Evolutionary conservation across 768 basidiomycete genomes (phyloP), one percentile per base, ranked within the genome.

Genomic region (Leccinellum rugosiceps): DNA sequence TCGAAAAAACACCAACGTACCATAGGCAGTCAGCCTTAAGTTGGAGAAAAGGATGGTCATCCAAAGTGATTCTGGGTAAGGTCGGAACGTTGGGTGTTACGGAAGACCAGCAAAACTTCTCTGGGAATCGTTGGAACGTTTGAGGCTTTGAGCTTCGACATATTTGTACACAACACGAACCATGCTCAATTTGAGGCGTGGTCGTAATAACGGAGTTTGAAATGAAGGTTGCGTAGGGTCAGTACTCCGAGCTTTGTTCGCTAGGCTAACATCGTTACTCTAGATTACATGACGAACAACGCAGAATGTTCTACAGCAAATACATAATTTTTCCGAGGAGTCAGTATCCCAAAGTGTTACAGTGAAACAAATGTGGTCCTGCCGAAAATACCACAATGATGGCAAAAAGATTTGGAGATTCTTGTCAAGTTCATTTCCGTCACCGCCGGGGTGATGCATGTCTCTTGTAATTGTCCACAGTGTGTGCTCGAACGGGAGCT

Each of bases 1-100:
- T 28, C n/a, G 56, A 26, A 57, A 56, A n/a, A 55, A 34, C 32
- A 53, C 23, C 26, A 28, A 67, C 82, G 65, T 59, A 80, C 84
- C 57, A 58, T 84, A 85, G 66, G 78, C 80, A 15, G 66, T 73
- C 43, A 83, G 55, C 68, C 86, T 78, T 67, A 82, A 64, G 48
- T 83, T 83, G 58, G 74, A 77, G 71, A 87, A 87, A 58, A 81
- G 78, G 44, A 86, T 75, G 30, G 85, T 86, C 85, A 87, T 87
- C 11, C 41, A 31, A 38, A 41, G 30, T 58, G 15, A 19, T 25
- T 44, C 38, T 41, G 32, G 55, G 44, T 44, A 10, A n/a, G 34
- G 55, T 55, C 35, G 44, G 23, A 53, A 49, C 45, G 57, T 31
- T 47, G 31, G 56, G 25, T 50, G 49, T 31, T 38, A 56, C 58